phyloP scores from a whole-genome alignment of 352 stramenopile genomes.

The Plasmopara halstedii region DNA sequence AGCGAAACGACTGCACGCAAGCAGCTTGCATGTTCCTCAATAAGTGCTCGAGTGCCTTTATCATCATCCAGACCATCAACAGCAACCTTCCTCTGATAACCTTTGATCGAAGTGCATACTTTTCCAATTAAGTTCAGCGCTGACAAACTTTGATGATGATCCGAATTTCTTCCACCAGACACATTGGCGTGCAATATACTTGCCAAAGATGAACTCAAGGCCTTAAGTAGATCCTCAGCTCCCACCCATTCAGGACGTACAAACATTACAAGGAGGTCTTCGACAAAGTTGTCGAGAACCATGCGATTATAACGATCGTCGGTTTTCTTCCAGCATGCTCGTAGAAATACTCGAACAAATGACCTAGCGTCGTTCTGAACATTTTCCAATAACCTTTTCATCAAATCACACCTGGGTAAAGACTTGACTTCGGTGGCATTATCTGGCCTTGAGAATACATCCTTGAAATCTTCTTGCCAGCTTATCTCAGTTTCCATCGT shows the following conservation, averaged over 20 bases:
- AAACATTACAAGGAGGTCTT: slow-evolving; percentile 80
- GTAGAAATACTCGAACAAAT: slow-evolving; percentile 51
- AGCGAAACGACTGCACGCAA: slow-evolving; percentile 16
- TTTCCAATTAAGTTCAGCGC: slow-evolving; percentile 68
- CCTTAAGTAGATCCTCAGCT: slow-evolving; percentile 66
- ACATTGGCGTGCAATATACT: slow-evolving; percentile 55
- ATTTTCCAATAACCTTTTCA: slow-evolving; percentile 20
- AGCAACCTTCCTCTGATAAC: slow-evolving; percentile 30
- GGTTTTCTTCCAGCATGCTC: slow-evolving; percentile 75
- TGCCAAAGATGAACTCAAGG: slow-evolving; percentile 55
- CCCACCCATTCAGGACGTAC: slow-evolving; percentile 67
- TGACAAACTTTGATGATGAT: slow-evolving; percentile 55
- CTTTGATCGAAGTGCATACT: slow-evolving; percentile 71
- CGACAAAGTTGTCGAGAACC: slow-evolving; percentile 74
- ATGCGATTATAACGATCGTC: slow-evolving; percentile 71
- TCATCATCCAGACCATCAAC: slow-evolving; percentile 40
- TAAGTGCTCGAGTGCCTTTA: slow-evolving; percentile 23
- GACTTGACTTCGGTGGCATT: slow-evolving; percentile 9
- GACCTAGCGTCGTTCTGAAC: slow-evolving; percentile 25
- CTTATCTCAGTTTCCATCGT: slow-evolving; percentile 1
- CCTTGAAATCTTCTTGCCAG: slow-evolving; percentile 1
- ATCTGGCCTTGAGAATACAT: slow-evolving; percentile 15
- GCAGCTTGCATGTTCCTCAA: slow-evolving; percentile 45
- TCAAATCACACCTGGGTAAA: slow-evolving; percentile 5
- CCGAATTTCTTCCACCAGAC: slow-evolving; percentile 48